phyloP scores from a whole-genome alignment of 768 basidiomycete genomes.

The Boletus sp. region DNA sequence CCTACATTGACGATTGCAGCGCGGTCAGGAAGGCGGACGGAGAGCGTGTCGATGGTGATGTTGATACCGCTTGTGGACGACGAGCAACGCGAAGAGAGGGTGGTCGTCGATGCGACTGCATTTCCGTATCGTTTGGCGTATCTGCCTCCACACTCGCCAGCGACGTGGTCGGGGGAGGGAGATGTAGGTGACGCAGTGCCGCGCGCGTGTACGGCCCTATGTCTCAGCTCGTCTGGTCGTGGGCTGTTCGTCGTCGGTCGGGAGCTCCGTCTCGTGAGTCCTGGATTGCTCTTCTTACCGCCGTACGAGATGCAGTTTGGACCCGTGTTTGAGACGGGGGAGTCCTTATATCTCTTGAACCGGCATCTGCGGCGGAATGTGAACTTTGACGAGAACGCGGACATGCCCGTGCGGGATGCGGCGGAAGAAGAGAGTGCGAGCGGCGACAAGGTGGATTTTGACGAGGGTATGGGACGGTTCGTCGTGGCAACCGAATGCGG shows the following conservation, averaged over 20 bases:
- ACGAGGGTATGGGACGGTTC: constrained; percentile 32
- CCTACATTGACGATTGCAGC: constrained; percentile 28
- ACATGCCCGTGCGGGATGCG: neutral
- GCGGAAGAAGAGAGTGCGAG: neutral
- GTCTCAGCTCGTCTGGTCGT: constrained; percentile 29
- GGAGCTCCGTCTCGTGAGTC: constrained; percentile 25
- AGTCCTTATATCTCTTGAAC: constrained; percentile 19
- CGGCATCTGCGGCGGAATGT: neutral
- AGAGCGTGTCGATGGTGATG: constrained; percentile 24
- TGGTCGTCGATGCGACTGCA: neutral
- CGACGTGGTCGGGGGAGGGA: neutral
- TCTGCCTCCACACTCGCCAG: constrained; percentile 7
- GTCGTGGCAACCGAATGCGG: constrained; percentile 27
- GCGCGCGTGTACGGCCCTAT: constrained; percentile 16
- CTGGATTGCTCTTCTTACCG: constrained; percentile 23
- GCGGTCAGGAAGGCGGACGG: constrained; percentile 10
- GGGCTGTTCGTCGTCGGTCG: constrained; percentile 26
- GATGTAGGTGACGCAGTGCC: neutral
- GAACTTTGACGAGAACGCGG: neutral
- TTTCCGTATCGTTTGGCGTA: constrained; percentile 25
- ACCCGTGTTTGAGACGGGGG: constrained; percentile 26
- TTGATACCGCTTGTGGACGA: constrained; percentile 20
- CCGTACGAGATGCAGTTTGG: constrained; percentile 32
- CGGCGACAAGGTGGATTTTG: constrained; percentile 29
- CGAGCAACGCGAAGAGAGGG: neutral